phyloP scores from a whole-genome alignment of 2,329 filamentous ascomycete species.

The Rutstroemia sp. region DNA sequence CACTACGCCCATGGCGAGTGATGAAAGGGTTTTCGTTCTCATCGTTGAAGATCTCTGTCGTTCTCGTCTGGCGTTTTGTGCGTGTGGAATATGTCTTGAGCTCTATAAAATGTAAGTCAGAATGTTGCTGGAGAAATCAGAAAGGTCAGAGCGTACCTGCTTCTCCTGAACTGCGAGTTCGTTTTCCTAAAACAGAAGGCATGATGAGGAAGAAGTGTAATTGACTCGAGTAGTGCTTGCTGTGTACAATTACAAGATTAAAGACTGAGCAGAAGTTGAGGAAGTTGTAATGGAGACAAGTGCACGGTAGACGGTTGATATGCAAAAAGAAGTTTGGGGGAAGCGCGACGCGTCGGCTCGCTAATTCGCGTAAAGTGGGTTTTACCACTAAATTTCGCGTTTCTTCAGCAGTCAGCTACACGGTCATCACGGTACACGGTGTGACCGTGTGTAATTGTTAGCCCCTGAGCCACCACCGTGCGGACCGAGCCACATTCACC shows the following conservation, averaged over 20 bases:
- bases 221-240: conserved; percentile 12
- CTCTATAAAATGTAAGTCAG: conserved; percentile 15
- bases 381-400: not conserved
- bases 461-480: not conserved
- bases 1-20: conserved; percentile 27
- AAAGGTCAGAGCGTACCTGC: conserved; percentile 29
- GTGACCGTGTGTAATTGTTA: no score
- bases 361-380: not conserved
- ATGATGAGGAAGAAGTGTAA: conserved; percentile 20
- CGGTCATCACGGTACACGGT: no score
- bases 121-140: conserved; percentile 4
- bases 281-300: conserved; percentile 2
- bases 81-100: conserved; percentile 24
- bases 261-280: not conserved
- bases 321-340: not conserved
- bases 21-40: conserved; percentile 59
- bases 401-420: not conserved
- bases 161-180: conserved; percentile 34
- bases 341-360: not conserved
- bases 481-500: not conserved
- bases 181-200: conserved; percentile 39
- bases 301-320: not conserved
- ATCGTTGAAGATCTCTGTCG: conserved; percentile 43
- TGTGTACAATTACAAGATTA: not conserved
- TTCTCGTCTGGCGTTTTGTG: conserved; percentile 39